phyloP scores from a whole-genome alignment of 2,329 filamentous ascomycete genomes.

The Berkeleyomyces basicola region DNA sequence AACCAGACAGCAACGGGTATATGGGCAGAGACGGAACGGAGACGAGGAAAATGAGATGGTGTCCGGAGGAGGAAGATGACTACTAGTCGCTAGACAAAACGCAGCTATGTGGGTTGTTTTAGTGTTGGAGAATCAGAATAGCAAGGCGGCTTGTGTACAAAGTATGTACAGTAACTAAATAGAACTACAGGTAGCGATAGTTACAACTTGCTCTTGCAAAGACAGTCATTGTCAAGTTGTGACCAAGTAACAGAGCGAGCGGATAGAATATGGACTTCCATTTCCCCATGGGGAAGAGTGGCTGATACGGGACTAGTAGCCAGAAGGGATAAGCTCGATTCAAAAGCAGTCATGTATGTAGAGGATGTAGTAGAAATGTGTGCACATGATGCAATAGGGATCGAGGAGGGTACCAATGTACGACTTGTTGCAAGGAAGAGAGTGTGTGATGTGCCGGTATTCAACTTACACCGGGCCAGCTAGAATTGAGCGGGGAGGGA shows the following conservation, averaged over 20 bases:
- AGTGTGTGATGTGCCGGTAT: neutral
- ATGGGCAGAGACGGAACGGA: neutral
- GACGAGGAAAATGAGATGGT: neutral
- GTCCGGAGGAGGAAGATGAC: too few species aligned
- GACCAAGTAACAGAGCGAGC: neutral
- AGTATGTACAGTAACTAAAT: neutral
- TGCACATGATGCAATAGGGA: neutral
- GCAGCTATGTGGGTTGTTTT: neutral
- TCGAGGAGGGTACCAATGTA: neutral
- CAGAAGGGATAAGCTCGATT: neutral
- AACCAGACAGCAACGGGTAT: neutral
- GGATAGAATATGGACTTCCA: neutral
- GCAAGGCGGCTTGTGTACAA: neutral
- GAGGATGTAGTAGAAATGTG: neutral
- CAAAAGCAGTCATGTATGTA: neutral
- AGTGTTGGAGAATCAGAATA: neutral
- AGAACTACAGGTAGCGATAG: neutral
- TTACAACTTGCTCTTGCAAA: neutral
- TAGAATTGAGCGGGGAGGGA: neutral
- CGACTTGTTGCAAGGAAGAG: neutral
- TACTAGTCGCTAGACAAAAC: neutral
- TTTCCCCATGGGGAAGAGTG: conserved; percentile 3
- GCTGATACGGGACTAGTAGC: conserved; percentile 1
- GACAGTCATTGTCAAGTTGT: neutral
- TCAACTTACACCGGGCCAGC: neutral